Evolutionary conservation across 192 early-diverging fungal species (phyloP).

Genomic region (Backusella tarrabulga): DNA sequence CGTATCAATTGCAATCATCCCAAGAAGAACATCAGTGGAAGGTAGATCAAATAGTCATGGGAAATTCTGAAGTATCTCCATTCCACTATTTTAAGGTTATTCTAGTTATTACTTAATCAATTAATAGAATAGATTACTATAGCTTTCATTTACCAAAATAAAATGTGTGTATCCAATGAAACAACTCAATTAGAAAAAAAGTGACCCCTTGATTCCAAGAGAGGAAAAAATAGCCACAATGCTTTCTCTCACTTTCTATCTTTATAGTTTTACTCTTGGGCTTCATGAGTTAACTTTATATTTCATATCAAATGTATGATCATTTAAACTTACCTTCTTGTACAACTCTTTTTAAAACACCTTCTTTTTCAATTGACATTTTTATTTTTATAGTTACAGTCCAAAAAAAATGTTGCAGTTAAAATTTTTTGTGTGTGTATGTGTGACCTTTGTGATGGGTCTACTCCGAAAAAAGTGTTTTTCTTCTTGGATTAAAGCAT

Average conservation of each 20-base stretch:
- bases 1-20: background rate
- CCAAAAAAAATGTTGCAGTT: background rate
- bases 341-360: conserved; percentile 5
- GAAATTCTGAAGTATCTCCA: background rate
- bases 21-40: background rate
- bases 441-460: conserved; percentile 5
- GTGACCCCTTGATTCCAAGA: background rate
- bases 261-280: background rate
- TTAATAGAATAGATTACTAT: background rate
- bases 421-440: background rate
- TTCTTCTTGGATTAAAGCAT: conserved; percentile 4
- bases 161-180: background rate
- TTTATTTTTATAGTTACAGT: background rate
- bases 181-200: background rate
- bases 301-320: background rate
- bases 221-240: background rate
- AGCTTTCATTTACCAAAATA: conserved; percentile 3
- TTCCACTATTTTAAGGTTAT: background rate
- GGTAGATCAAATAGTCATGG: background rate
- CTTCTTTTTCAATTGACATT: conserved; percentile 4
- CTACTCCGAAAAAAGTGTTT: conserved; percentile 1
- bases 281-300: background rate
- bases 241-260: background rate
- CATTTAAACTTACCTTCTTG: background rate
- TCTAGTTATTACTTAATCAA: background rate